Conservation (phyloP, 768 basidiomycete species). For the Naematelia aurantialba region DNA sequence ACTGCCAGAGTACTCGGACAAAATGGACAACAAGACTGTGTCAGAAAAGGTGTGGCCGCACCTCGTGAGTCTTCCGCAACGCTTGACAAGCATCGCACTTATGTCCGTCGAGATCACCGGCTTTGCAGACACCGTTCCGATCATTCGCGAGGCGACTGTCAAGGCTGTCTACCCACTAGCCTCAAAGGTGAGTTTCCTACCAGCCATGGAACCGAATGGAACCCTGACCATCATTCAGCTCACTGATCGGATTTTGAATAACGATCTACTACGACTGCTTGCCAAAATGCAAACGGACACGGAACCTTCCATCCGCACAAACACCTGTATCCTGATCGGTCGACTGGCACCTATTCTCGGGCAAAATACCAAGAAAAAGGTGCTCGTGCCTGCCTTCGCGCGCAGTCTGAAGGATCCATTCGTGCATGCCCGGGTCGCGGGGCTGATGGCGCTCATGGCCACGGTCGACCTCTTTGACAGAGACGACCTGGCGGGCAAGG, state of each 20-base stretch:
- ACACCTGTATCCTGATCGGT: constrained; percentile 93
- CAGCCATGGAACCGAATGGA: constrained; percentile 10
- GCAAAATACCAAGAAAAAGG: constrained; percentile 85
- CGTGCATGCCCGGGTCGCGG: constrained; percentile 88
- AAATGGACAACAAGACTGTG: constrained; percentile 77
- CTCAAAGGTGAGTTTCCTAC: constrained; percentile 62
- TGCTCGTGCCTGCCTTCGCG: constrained; percentile 92
- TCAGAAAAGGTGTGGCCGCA: constrained; percentile 89
- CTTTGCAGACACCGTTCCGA: constrained; percentile 86
- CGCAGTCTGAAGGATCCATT: constrained; percentile 85
- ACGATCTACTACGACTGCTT: constrained; percentile 86
- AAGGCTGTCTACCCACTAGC: constrained; percentile 79
- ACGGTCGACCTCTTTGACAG: constrained; percentile 82
- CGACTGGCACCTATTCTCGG: constrained; percentile 80
- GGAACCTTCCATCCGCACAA: constrained; percentile 93
- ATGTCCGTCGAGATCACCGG: constrained; percentile 73
- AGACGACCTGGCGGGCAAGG: constrained; percentile 83
- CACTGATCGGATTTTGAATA: constrained; percentile 86
- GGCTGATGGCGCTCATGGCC: constrained; percentile 92
- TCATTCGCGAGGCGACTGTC: constrained; percentile 91
- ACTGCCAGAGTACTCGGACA: constrained; percentile 76
- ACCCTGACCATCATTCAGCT: constrained; percentile 56
- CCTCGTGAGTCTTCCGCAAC: constrained; percentile 59
- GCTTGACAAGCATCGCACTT: not conserved
- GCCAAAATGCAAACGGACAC: constrained; percentile 89